A percentile compares a stretch with the other conserved stretches of the same genome.
Evolutionary conservation across 257 asterid species (phyloP).

Genomic region (Solanum pinnatisectum): DNA sequence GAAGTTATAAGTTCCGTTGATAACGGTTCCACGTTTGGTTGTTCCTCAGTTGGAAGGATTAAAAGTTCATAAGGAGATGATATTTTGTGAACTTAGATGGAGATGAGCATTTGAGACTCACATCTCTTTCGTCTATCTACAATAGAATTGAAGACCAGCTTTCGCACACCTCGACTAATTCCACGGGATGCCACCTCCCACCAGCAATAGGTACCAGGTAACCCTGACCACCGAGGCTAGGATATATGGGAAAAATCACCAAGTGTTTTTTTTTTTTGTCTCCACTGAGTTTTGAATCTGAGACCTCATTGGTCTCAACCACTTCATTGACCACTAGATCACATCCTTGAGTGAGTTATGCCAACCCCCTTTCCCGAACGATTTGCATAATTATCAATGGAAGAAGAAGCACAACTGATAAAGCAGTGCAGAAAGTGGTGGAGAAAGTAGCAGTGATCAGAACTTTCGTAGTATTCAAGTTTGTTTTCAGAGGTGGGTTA

Average conservation of each 20-base stretch:
- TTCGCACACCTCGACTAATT: background rate
- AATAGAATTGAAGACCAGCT: too few relatives aligned
- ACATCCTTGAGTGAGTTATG: background rate
- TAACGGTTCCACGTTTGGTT: background rate
- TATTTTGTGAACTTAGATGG: too few relatives aligned
- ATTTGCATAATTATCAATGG: background rate
- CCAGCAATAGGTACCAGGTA: too few relatives aligned
- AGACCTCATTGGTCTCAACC: background rate
- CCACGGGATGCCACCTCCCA: background rate
- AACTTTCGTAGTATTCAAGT: background rate
- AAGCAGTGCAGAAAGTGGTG: background rate
- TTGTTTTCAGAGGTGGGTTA: background rate
- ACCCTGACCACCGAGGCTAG: background rate
- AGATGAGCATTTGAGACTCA: background rate
- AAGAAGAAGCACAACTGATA: background rate
- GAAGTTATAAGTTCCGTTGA: background rate
- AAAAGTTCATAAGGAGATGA: background rate
- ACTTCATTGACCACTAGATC: background rate
- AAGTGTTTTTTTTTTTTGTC: background rate
- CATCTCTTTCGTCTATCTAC: background rate
- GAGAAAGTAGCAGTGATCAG: background rate
- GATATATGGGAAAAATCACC: background rate
- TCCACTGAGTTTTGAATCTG: background rate
- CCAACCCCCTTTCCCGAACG: background rate
- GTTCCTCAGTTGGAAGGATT: background rate